Conservation (phyloP, 129 eudicot species). For the Tagetes erecta region DNA sequence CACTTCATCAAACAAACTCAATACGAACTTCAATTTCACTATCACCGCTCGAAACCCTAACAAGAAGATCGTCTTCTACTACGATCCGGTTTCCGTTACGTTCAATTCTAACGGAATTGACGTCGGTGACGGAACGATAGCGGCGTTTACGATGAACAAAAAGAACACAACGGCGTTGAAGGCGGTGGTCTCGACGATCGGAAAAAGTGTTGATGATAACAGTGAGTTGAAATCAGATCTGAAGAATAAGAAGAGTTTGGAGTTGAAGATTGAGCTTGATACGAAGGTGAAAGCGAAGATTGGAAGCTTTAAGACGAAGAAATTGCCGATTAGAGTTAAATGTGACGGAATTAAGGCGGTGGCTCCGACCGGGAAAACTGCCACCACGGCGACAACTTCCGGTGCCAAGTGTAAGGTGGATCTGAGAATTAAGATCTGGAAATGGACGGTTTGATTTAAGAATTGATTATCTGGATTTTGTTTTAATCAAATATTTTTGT, state of each 20-base stretch:
- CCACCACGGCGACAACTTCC: constrained; percentile 47
- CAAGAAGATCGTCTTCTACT: constrained; percentile 48
- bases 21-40: constrained; percentile 52
- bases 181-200: constrained; percentile 23
- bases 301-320: constrained; percentile 58
- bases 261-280: constrained; percentile 51
- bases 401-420: constrained; percentile 67
- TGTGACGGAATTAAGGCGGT: constrained; percentile 55
- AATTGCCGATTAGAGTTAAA: constrained; percentile 50
- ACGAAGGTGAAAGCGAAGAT: constrained; percentile 63
- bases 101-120: constrained; percentile 37
- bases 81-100: constrained; percentile 48
- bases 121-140: constrained; percentile 51
- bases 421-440: constrained; percentile 65
- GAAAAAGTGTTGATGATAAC: constrained; percentile 30
- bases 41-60: constrained; percentile 69
- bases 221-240: constrained; percentile 37
- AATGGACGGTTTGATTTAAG: constrained; percentile 48
- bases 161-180: constrained; percentile 54
- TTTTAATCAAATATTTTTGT: background rate
- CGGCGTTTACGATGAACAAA: constrained; percentile 46
- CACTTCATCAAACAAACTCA: constrained; percentile 46
- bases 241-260: constrained; percentile 49
- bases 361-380: constrained; percentile 51
- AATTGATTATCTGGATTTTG: constrained; percentile 24